Percentiles rank a stretch among this genome's conserved stretches.
Evolutionary conservation across 257 asterid genomes (phyloP).

Genomic region (Mentha longifolia): DNA sequence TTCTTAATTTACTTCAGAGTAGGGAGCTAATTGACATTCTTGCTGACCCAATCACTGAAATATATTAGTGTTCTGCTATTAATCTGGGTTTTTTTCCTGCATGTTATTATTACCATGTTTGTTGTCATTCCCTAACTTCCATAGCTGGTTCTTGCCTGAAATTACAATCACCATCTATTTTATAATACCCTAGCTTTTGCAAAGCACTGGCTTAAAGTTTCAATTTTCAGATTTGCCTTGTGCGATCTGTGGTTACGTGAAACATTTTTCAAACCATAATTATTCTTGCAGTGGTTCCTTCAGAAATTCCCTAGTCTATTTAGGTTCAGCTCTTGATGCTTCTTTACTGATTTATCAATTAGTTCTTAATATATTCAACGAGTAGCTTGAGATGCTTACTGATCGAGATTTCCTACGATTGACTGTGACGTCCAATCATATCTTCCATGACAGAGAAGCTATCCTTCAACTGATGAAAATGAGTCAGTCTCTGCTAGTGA

Average conservation of each 20-base stretch:
- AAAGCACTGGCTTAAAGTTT: neutral
- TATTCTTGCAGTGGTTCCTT: neutral
- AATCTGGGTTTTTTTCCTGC: neutral
- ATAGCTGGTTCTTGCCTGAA: constrained; percentile 22
- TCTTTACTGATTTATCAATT: constrained; percentile 9
- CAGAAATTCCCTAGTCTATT: constrained; percentile 17
- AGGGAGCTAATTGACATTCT: constrained; percentile 16
- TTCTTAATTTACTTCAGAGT: neutral
- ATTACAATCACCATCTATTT: constrained; percentile 8
- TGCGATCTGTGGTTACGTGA: neutral
- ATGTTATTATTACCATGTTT: constrained; percentile 1
- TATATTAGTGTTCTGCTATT: neutral
- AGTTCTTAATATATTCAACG: constrained; percentile 23
- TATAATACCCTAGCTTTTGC: constrained; percentile 12
- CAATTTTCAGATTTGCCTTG: constrained; percentile 8
- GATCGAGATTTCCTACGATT: constrained; percentile 13
- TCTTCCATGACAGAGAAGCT: constrained; percentile 55
- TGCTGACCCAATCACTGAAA: constrained; percentile 1
- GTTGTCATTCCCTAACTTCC: neutral
- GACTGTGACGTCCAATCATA: constrained; percentile 25
- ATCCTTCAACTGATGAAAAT: constrained; percentile 49
- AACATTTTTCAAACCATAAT: constrained; percentile 16
- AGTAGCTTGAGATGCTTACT: constrained; percentile 25
- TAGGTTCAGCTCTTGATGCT: constrained; percentile 15
- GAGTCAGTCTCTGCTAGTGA: constrained; percentile 67